Percentiles rank a stretch among this genome's conserved stretches.
phyloP scores from a whole-genome alignment of 352 stramenopile genomes.

The Globisporangium cystogenes region DNA sequence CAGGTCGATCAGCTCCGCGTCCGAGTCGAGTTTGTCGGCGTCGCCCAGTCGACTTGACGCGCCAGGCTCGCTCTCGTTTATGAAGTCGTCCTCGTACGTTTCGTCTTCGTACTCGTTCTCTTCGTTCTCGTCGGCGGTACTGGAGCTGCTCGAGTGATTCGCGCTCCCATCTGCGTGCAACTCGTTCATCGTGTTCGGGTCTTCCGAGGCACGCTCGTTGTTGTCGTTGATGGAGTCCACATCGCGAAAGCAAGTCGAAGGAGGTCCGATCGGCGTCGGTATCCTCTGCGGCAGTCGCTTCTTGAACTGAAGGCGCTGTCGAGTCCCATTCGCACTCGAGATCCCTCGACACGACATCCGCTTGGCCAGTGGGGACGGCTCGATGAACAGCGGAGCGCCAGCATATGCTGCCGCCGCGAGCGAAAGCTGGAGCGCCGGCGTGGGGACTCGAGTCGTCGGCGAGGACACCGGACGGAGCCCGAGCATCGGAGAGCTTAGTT shows the following conservation, averaged over 20 bases:
- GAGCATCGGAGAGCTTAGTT: neutral
- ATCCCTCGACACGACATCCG: slow-evolving; percentile 25
- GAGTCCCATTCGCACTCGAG: slow-evolving; percentile 22
- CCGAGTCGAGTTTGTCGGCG: slow-evolving; percentile 16
- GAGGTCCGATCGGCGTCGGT: neutral
- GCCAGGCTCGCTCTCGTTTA: slow-evolving; percentile 14
- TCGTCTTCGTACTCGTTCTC: slow-evolving; percentile 8
- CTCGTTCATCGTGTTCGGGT: neutral
- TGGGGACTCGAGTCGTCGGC: neutral
- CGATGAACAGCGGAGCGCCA: slow-evolving; percentile 29
- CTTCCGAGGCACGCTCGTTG: neutral
- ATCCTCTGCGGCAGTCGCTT: slow-evolving; percentile 14
- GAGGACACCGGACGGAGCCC: slow-evolving; percentile 9
- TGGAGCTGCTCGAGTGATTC: neutral
- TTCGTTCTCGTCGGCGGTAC: slow-evolving; percentile 4
- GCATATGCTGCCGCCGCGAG: slow-evolving; percentile 28
- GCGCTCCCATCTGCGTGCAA: neutral
- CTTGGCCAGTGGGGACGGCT: slow-evolving; percentile 39
- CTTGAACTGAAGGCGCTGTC: slow-evolving; percentile 15
- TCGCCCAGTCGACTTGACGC: slow-evolving; percentile 4
- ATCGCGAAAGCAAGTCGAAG: neutral
- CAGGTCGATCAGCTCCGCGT: slow-evolving; percentile 41
- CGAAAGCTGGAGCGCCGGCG: slow-evolving; percentile 2
- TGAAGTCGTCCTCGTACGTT: slow-evolving; percentile 42
- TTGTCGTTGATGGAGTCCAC: neutral